Conservation (phyloP, 805 yeast species). For the Cyberlindnera lachancei region DNA sequence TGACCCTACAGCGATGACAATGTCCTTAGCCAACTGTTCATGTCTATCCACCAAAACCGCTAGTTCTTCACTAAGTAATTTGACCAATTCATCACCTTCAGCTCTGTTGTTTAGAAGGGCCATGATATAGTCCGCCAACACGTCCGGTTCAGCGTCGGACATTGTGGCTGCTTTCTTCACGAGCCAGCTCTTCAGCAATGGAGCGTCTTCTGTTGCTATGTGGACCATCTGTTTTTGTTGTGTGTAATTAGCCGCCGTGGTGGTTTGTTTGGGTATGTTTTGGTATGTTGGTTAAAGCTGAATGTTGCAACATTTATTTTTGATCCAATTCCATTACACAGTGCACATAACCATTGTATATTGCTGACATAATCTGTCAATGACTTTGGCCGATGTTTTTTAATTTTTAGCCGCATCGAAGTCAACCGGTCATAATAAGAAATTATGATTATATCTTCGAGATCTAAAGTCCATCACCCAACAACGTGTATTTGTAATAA, state of each 20-base stretch:
- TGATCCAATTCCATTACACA: too few relatives aligned
- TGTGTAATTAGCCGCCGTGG: background rate
- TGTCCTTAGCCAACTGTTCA: slow-evolving; percentile 14
- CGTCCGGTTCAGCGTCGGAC: slow-evolving; percentile 35
- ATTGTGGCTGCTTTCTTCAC: slow-evolving; percentile 13
- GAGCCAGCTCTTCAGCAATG: slow-evolving; percentile 24
- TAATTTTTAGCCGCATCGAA: too few relatives aligned
- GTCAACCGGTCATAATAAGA: too few relatives aligned
- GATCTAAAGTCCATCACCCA: too few relatives aligned
- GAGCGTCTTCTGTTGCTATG: slow-evolving; percentile 3
- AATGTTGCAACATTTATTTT: too few relatives aligned
- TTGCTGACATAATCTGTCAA: too few relatives aligned
- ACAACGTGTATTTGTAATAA: too few relatives aligned
- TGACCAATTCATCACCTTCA: slow-evolving; percentile 26
- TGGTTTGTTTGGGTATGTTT: too few relatives aligned
- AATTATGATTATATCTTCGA: too few relatives aligned
- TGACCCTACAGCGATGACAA: slow-evolving; percentile 21
- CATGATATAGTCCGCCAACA: slow-evolving; percentile 36
- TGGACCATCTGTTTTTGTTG: background rate
- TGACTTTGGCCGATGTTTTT: too few relatives aligned
- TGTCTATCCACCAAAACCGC: slow-evolving; percentile 21
- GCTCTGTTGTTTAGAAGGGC: slow-evolving; percentile 33
- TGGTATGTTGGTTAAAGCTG: too few relatives aligned
- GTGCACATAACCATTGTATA: too few relatives aligned
- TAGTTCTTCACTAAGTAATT: slow-evolving; percentile 30